These are phyloP conservation scores for Echria macrotheca DNA, from an alignment of 495 filamentous ascomycete species.

Conservation along the genomic window DNA sequence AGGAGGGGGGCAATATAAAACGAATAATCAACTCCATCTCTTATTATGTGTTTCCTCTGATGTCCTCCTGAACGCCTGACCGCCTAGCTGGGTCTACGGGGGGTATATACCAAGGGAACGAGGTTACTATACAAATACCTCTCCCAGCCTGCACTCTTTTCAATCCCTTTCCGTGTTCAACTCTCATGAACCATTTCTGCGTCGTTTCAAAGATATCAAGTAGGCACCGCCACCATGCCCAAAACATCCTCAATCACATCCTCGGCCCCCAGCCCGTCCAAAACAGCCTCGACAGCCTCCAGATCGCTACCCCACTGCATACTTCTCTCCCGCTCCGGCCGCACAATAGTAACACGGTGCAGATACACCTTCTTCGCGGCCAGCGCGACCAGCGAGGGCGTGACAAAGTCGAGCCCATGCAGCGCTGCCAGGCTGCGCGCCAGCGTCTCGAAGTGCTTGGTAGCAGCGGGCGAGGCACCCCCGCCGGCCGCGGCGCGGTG, in stretches of 20 bases:
- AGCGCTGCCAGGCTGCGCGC: slow-evolving; percentile 70
- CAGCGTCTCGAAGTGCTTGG: slow-evolving; percentile 66
- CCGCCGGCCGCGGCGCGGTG: slow-evolving; percentile 79
- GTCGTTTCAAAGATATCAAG: too few species aligned
- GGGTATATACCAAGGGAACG: too few species aligned
- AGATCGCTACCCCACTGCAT: slow-evolving; percentile 88
- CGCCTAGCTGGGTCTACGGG: too few species aligned
- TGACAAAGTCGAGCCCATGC: slow-evolving; percentile 74
- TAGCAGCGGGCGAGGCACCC: slow-evolving; percentile 70
- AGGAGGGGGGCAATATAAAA: too few species aligned
- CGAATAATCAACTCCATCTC: too few species aligned
- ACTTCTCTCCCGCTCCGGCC: slow-evolving; percentile 71
- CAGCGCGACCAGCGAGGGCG: slow-evolving; percentile 76
- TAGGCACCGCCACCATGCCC: slow-evolving; percentile 60
- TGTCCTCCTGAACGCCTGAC: too few species aligned
- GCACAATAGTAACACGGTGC: slow-evolving; percentile 69
- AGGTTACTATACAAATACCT: too few species aligned
- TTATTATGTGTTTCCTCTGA: too few species aligned
- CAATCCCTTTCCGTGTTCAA: too few species aligned
- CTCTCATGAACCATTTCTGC: too few species aligned
- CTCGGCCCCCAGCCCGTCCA: slow-evolving; percentile 66
- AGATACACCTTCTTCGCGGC: slow-evolving; percentile 86
- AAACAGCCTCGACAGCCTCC: slow-evolving; percentile 55
- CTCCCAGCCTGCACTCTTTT: too few species aligned
- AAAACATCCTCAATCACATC: slow-evolving; percentile 82